Conservation (phyloP, 306 rosid genomes). For the Vigna nakashimae region DNA sequence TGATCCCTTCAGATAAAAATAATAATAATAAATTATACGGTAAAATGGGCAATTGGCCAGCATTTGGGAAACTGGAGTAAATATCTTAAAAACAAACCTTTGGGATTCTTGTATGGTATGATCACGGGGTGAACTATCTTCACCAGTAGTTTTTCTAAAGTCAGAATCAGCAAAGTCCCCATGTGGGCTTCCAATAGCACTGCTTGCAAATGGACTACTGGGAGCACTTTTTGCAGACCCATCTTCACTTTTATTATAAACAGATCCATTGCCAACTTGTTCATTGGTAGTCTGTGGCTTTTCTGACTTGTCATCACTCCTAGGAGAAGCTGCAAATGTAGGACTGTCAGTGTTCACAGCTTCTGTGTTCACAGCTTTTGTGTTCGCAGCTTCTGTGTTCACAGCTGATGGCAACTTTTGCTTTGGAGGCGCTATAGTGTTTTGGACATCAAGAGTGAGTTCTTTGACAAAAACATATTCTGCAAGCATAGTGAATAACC, state of each 20-base stretch:
- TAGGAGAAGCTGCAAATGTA: slow-evolving; percentile 56
- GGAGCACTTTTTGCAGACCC: slow-evolving; percentile 74
- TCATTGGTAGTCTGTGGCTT: slow-evolving; percentile 61
- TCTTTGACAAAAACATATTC: slow-evolving; percentile 88
- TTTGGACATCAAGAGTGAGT: slow-evolving; percentile 87
- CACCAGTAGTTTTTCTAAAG: slow-evolving; percentile 59
- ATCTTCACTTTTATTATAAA: slow-evolving; percentile 64
- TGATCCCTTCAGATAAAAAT: not conserved
- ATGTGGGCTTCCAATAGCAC: slow-evolving; percentile 75
- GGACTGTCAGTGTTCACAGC: slow-evolving; percentile 58
- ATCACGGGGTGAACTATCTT: slow-evolving; percentile 72
- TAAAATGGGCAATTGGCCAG: slow-evolving; percentile 28
- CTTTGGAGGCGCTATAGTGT: slow-evolving; percentile 73
- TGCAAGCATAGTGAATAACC: slow-evolving; percentile 53
- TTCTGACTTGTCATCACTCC: slow-evolving; percentile 62
- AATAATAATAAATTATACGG: not conserved
- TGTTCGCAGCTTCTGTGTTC: slow-evolving; percentile 29
- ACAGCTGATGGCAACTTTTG: slow-evolving; percentile 56
- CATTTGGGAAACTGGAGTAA: slow-evolving; percentile 29
- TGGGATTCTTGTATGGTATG: slow-evolving; percentile 57
- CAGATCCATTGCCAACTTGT: slow-evolving; percentile 75
- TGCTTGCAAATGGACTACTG: slow-evolving; percentile 77
- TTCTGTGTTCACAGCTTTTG: slow-evolving; percentile 39
- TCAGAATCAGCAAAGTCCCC: slow-evolving; percentile 62
- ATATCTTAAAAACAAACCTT: slow-evolving; percentile 60